Evolutionary conservation across 2,329 filamentous ascomycete species (phyloP).

Genomic region (Aspergillus sp.): DNA sequence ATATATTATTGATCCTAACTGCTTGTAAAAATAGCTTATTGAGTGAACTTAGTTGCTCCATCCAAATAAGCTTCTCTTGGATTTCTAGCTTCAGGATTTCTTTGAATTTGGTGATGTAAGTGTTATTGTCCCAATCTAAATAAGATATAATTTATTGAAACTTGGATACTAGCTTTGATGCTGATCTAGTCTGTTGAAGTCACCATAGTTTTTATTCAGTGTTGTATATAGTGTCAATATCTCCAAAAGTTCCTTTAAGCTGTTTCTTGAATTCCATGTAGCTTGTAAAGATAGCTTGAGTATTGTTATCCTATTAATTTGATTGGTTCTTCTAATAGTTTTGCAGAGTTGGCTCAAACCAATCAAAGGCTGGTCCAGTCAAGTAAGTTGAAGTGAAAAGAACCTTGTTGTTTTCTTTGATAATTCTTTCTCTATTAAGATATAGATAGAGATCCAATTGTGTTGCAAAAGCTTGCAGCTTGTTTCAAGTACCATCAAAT

Average conservation of each 20-base stretch:
- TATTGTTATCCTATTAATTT: too few relatives aligned
- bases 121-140: conserved; percentile 2
- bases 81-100: conserved; percentile 1
- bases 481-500: not conserved
- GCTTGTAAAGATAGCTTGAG: too few relatives aligned
- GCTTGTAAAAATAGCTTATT: not conserved
- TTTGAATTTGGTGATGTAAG: conserved; percentile 2
- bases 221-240: conserved; percentile 1
- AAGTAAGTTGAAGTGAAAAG: too few relatives aligned
- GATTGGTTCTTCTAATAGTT: not conserved
- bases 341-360: not conserved
- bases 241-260: conserved; percentile 3
- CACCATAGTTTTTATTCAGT: not conserved
- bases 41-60: conserved; percentile 1
- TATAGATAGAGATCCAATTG: not conserved
- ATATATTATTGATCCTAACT: conserved; percentile 1
- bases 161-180: conserved; percentile 2
- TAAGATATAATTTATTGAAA: conserved; percentile 4
- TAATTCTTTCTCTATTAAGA: too few relatives aligned
- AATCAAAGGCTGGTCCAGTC: not conserved
- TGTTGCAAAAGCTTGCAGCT: not conserved
- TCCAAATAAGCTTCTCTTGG: conserved; percentile 4
- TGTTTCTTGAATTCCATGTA: too few relatives aligned
- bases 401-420: too few relatives aligned
- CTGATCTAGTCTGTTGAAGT: too few relatives aligned